Base-by-base conservation (phyloP, 106 monocot genomes). In the Allium sativum region DNA sequence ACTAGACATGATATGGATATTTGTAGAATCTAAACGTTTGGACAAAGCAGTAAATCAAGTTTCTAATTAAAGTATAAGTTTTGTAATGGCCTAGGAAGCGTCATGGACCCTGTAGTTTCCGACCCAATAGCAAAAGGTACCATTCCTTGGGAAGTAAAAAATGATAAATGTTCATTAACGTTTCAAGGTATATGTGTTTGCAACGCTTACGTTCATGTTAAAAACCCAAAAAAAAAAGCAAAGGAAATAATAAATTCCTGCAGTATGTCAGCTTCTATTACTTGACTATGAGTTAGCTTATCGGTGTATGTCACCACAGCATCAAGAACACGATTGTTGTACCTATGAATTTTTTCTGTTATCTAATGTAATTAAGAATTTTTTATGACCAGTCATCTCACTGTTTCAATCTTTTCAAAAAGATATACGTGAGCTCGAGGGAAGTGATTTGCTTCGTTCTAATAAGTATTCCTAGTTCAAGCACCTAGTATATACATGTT, bases 111-210 rank as follows among this genome's bases (percentile, higher is more conserved):
- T 57, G 86, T 83, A 62, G 94, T 95, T 72, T 95, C 94, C 42
- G 94, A 95, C 8, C 94, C 94, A 70, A 95, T 90, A 45, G 94
- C 78, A 77, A 95, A 95, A 69, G 94, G 90, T 74, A 95, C 78
- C 65, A 93, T 40, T 18, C 88, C 88, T 85, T 12, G 12, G 20
- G 40, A 59, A 43, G 7, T n/a, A 40, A 46, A 48, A 5, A n/a
- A n/a, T n/a, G n/a, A 48, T 48, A 15, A 1, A 48, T 10, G 31
- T 31, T 31, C 31, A 1, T 1, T 31, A 3, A 31, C 3, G 31
- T 31, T 31, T 3, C 31, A 31, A n/a, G n/a, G n/a, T n/a, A n/a
- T n/a, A n/a, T n/a, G n/a, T n/a, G n/a, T n/a, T n/a, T n/a, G n/a
- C n/a, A n/a, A n/a, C n/a, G n/a, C n/a, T n/a, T n/a, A n/a, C n/a